Evolutionary conservation across 148 eudicot species (phyloP), one percentile per base, ranked within the genome.

Genomic region (Cornus suecica): DNA sequence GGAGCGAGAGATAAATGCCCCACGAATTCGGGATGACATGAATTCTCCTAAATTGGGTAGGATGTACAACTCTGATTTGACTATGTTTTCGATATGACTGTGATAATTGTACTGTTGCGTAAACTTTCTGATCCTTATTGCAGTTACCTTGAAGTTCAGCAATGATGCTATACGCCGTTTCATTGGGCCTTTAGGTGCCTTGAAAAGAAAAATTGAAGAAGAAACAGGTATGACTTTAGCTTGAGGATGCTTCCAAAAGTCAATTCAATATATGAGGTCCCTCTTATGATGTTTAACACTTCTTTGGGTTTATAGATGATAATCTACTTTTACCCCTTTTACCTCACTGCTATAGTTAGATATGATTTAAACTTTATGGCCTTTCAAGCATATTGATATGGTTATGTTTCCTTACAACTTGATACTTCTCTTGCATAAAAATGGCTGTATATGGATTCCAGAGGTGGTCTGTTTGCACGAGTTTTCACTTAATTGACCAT

Each of bases 181-280:
- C 81, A 79, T 92, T 77, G 98, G 98, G 63, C 98, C 97, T 74
- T 86, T 94, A 58, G 98, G 98, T 83, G 90, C 87, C 66, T 74
- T 89, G 68, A 94, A 92, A 82, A 89, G 88, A 80, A 92, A 88
- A 86, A 86, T 94, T 78, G 98, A 94, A 79, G 97, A 85, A 72
- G 91, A 90, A 81, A 94, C 98, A 86, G 97, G 97, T 90, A 13
- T 54, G 68, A 23, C 73, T 68, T 67, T 32, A 58, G 67, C 66
- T 29, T 69, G 76, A 66, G 10, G 69, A 45, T 31, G 31, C 54
- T 34, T 37, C 52, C 42, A 31, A 9, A n/a, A 32, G 23, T 30
- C 22, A 34, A 1, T 73, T 9, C 76, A 25, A 25, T 16, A 24
- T 25, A 2, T 34, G 24, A 58, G 1, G 15, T 37, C 62, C 62